A percentile compares a stretch with the other conserved stretches of the same genome.
Conservation (phyloP, 352 stramenopile genomes). For the Globisporangium lucens region DNA sequence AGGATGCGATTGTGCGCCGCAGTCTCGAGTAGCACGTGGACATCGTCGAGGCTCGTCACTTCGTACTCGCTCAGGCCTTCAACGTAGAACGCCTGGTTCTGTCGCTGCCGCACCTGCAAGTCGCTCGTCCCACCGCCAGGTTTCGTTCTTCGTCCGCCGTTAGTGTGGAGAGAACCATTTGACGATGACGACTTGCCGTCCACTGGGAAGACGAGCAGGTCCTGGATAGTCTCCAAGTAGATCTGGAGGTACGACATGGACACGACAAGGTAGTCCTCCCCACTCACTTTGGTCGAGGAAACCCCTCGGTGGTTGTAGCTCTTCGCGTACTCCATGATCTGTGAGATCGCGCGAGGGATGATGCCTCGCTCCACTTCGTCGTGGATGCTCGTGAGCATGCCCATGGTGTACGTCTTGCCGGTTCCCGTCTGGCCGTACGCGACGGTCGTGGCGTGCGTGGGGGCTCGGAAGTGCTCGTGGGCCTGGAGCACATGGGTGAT, state of each 20-base stretch:
- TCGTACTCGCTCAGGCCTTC: constrained; percentile 52
- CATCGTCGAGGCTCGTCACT: constrained; percentile 44
- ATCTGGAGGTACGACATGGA: constrained; percentile 71
- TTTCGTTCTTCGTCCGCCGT: background rate
- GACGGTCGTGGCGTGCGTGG: constrained; percentile 47
- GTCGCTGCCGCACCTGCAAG: constrained; percentile 46
- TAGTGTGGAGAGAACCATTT: background rate
- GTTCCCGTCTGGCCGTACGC: constrained; percentile 76
- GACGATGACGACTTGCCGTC: background rate
- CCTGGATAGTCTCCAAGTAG: constrained; percentile 73
- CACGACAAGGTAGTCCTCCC: constrained; percentile 15
- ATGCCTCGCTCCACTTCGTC: constrained; percentile 39
- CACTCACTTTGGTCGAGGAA: background rate
- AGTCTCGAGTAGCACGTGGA: constrained; percentile 39
- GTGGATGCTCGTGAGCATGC: constrained; percentile 44
- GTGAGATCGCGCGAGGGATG: constrained; percentile 56
- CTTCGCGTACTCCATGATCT: constrained; percentile 42
- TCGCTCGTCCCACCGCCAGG: constrained; percentile 11
- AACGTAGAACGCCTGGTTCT: constrained; percentile 58
- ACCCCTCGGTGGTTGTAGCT: constrained; percentile 15
- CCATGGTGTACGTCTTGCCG: constrained; percentile 79
- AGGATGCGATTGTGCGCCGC: constrained; percentile 52
- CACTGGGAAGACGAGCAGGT: constrained; percentile 38
- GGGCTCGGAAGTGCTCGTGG: constrained; percentile 15
- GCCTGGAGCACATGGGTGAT: constrained; percentile 41